These are phyloP conservation scores for Verticillium nonalfalfae DNA, from an alignment of 2,329 filamentous ascomycete species.

Conservation along the genomic window DNA sequence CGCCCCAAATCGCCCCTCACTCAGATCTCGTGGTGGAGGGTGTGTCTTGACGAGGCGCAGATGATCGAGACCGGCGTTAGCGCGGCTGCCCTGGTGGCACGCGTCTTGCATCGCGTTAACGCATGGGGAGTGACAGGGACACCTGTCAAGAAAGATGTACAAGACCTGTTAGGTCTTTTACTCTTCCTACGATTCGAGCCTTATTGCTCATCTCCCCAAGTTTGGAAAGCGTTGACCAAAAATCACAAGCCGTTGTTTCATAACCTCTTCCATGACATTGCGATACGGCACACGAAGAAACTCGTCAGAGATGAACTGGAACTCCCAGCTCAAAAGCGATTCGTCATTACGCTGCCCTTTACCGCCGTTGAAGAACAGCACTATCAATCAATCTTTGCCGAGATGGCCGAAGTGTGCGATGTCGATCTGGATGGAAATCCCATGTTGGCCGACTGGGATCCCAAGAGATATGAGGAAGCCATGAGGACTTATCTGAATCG, in stretches of 20 bases:
- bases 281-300: slow-evolving; percentile 81
- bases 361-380: slow-evolving; percentile 87
- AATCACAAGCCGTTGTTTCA: slow-evolving; percentile 59
- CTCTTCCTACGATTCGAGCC: slow-evolving; percentile 76
- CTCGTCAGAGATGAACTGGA: slow-evolving; percentile 70
- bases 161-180: slow-evolving; percentile 73
- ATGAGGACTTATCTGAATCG: slow-evolving; percentile 78
- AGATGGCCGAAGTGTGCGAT: slow-evolving; percentile 66
- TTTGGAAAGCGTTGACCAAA: slow-evolving; percentile 63
- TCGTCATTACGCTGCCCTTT: slow-evolving; percentile 85
- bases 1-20: slow-evolving; percentile 70
- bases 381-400: slow-evolving; percentile 68
- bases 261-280: slow-evolving; percentile 62
- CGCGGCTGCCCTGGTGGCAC: slow-evolving; percentile 74
- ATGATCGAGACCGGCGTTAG: slow-evolving; percentile 89
- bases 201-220: slow-evolving; percentile 54
- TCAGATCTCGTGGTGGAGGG: slow-evolving; percentile 80
- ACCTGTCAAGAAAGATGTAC: slow-evolving; percentile 72
- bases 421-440: slow-evolving; percentile 61
- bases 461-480: slow-evolving; percentile 55
- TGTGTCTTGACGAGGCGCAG: slow-evolving; percentile 74
- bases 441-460: slow-evolving; percentile 54
- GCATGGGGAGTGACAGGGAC: slow-evolving; percentile 93
- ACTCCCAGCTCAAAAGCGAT: slow-evolving; percentile 76
- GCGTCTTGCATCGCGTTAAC: slow-evolving; percentile 73